phyloP scores from a whole-genome alignment of 2,329 filamentous ascomycete species.

The Nemania abortiva region DNA sequence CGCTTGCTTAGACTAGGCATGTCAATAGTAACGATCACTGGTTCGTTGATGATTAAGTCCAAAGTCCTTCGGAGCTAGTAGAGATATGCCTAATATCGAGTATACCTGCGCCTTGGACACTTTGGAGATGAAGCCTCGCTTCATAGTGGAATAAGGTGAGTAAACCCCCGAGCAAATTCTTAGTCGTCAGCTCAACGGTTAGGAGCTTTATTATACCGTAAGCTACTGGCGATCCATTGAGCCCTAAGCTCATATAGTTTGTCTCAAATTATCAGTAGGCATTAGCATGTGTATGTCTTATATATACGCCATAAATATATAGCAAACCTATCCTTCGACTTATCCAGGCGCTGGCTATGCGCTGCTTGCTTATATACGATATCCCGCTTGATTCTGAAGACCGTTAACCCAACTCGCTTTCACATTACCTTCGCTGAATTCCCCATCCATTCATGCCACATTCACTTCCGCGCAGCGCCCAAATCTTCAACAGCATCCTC shows the following conservation, averaged over 20 bases:
- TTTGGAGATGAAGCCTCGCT: neutral
- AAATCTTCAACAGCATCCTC: conserved; percentile 78
- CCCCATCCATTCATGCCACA: neutral
- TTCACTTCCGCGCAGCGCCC: conserved; percentile 52
- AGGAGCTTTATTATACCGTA: neutral
- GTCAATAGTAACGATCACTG: conserved; percentile 6
- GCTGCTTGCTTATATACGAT: neutral
- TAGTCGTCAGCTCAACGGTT: neutral
- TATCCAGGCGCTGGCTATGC: conserved; percentile 9
- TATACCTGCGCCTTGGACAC: too few relatives aligned
- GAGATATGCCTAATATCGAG: conserved; percentile 6
- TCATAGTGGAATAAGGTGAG: neutral
- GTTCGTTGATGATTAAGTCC: neutral
- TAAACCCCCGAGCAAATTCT: neutral
- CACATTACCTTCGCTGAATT: neutral
- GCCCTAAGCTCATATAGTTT: neutral
- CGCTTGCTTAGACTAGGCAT: neutral
- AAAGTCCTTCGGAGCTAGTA: neutral
- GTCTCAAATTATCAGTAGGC: neutral
- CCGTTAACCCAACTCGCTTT: neutral
- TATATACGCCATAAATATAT: neutral
- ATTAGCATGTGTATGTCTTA: neutral
- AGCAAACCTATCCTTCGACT: neutral
- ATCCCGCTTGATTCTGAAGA: neutral
- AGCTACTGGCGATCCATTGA: neutral